Conservation (phyloP, 345 rosid species). For the Erodium maritimum region DNA sequence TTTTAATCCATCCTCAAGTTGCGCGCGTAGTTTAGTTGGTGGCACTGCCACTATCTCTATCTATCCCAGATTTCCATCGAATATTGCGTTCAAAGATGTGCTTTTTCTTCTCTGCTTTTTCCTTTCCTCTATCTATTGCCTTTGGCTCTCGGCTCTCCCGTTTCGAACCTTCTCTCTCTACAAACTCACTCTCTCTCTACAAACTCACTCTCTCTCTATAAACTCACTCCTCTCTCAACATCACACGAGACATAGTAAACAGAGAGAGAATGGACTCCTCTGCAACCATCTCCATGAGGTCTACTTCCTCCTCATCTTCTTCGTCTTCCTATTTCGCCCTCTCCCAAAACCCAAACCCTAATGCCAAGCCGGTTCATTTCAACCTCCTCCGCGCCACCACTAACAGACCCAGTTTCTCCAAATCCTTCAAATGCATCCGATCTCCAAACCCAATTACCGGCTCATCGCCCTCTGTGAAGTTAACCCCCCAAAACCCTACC, state of each 20-base stretch:
- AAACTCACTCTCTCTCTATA: slow-evolving; percentile 7
- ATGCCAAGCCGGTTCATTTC: slow-evolving; percentile 17
- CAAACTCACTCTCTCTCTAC: background rate
- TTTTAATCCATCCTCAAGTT: background rate
- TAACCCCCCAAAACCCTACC: slow-evolving; percentile 10
- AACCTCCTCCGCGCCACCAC: slow-evolving; percentile 7
- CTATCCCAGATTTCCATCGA: slow-evolving; percentile 2
- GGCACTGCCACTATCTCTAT: background rate
- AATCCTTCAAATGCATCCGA: slow-evolving; percentile 27
- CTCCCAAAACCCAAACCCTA: slow-evolving; percentile 19
- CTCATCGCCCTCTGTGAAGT: slow-evolving; percentile 4
- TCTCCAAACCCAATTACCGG: slow-evolving; percentile 10
- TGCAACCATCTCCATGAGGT: slow-evolving; percentile 20
- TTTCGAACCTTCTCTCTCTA: no score
- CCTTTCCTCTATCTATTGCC: background rate
- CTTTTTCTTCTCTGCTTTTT: slow-evolving; percentile 10
- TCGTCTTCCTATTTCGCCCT: slow-evolving; percentile 10
- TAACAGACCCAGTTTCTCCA: slow-evolving; percentile 15
- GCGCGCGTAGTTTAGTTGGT: slow-evolving; percentile 1
- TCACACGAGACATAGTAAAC: background rate
- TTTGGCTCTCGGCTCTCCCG: background rate
- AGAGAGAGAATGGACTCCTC: slow-evolving; percentile 19
- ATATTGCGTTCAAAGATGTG: slow-evolving; percentile 12
- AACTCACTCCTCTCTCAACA: background rate
- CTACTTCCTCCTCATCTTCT: slow-evolving; percentile 13